These are phyloP conservation scores for Heritiera fomes DNA, from an alignment of 345 rosid genomes.

Conservation along the genomic window DNA sequence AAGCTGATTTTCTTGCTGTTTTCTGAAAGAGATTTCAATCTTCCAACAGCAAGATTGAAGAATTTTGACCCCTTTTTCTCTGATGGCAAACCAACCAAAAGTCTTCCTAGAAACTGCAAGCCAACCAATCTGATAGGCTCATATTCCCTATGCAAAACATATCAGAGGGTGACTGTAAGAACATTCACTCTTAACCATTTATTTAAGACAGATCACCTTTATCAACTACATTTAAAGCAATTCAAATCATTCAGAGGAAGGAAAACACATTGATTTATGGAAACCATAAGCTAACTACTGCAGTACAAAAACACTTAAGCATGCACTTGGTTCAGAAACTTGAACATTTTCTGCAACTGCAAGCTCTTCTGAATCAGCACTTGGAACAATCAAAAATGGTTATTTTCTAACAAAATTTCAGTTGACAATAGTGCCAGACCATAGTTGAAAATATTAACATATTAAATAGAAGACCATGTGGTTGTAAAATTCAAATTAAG, in stretches of 20 bases:
- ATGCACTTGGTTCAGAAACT: background rate
- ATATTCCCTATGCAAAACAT: slow-evolving; percentile 57
- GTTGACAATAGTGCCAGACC: background rate
- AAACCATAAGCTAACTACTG: background rate
- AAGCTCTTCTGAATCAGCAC: background rate
- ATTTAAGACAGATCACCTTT: slow-evolving; percentile 5
- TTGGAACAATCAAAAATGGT: background rate
- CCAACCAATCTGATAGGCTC: slow-evolving; percentile 93
- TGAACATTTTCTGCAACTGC: slow-evolving; percentile 8
- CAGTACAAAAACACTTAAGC: slow-evolving; percentile 4
- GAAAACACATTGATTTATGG: background rate
- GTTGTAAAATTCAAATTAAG: background rate
- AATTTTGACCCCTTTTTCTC: slow-evolving; percentile 76
- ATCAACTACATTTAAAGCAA: background rate
- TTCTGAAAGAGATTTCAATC: slow-evolving; percentile 63
- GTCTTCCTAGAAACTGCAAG: slow-evolving; percentile 92
- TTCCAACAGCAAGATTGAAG: slow-evolving; percentile 79
- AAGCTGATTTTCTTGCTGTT: slow-evolving; percentile 51
- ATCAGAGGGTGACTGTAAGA: slow-evolving; percentile 9
- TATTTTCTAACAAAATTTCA: background rate
- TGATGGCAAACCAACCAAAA: slow-evolving; percentile 77
- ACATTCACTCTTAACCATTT: background rate
- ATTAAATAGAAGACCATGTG: background rate
- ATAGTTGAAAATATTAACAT: background rate
- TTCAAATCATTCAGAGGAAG: background rate